A percentile compares a stretch with the other conserved stretches of the same genome.
Conservation (phyloP, 345 rosid genomes). For the Trapa incisa region DNA sequence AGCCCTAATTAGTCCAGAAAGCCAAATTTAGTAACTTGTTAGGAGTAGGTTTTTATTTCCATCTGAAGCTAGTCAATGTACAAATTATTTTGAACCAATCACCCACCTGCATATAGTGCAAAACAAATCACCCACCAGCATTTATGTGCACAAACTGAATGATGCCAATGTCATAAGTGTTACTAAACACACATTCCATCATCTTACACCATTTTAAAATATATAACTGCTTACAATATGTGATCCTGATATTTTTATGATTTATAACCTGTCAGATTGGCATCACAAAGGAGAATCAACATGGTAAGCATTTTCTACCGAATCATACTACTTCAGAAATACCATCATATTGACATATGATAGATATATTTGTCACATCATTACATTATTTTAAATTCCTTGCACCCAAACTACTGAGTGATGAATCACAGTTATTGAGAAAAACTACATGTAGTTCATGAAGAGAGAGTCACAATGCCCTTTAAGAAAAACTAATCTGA, state of each 20-base stretch:
- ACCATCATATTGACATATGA: neutral
- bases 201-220: neutral
- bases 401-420: neutral
- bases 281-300: neutral
- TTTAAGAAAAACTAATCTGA: neutral
- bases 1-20: too few relatives aligned
- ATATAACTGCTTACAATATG: neutral
- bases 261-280: neutral
- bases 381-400: neutral
- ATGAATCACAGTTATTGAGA: neutral
- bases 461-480: neutral
- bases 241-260: neutral
- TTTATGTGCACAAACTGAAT: neutral
- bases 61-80: neutral
- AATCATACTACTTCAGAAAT: neutral
- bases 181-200: neutral
- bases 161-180: neutral
- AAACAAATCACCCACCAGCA: neutral
- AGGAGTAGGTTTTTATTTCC: neutral
- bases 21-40: too few relatives aligned
- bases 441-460: neutral
- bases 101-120: too few relatives aligned
- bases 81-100: neutral
- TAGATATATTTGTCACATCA: neutral
- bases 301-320: neutral